phyloP scores from a whole-genome alignment of 345 rosid genomes.

The Salix suchowensis region DNA sequence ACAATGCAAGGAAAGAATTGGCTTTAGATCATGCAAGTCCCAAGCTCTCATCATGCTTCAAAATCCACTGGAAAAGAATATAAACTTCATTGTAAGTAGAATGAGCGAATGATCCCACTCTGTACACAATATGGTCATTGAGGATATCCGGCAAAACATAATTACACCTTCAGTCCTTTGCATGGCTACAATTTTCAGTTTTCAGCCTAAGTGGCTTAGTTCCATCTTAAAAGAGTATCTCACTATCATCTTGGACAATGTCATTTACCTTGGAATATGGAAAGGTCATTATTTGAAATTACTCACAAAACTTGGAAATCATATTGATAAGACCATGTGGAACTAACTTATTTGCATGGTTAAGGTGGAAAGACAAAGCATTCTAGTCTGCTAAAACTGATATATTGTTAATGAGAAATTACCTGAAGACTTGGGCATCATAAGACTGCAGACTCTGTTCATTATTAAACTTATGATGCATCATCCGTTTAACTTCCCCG shows the following conservation, averaged over 20 bases:
- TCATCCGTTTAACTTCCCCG: constrained; percentile 35
- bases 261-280: neutral
- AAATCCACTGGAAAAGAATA: neutral
- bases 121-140: neutral
- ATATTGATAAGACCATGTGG: neutral
- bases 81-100: neutral
- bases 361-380: neutral
- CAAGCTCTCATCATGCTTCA: neutral
- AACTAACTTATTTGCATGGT: neutral
- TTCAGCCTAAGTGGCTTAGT: neutral
- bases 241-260: neutral
- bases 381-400: neutral
- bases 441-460: constrained; percentile 35
- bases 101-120: neutral
- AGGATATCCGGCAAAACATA: neutral
- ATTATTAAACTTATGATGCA: constrained; percentile 37
- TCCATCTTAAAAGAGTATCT: neutral
- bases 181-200: neutral
- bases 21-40: neutral
- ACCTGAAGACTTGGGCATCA: constrained; percentile 47
- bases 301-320: neutral
- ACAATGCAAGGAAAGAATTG: neutral
- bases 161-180: neutral
- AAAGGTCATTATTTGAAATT: neutral
- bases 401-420: constrained; percentile 3